Percentiles rank a stretch among this genome's conserved stretches.
phyloP scores from a whole-genome alignment of 2,329 filamentous ascomycete species.

The Teratosphaeria pseudoeucalypti region DNA sequence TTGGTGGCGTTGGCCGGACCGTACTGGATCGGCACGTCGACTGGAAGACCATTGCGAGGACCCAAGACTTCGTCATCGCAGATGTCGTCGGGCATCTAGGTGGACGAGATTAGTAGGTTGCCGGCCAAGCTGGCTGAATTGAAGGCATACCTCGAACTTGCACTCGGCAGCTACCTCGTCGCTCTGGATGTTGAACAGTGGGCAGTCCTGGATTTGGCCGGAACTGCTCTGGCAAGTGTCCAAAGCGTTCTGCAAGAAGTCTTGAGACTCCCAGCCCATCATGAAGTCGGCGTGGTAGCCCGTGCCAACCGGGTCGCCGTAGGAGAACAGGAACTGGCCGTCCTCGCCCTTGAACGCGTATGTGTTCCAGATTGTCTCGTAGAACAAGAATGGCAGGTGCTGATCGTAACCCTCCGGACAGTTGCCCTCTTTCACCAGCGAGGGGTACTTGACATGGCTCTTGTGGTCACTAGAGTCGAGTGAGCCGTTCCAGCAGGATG shows the following conservation, averaged over 20 bases:
- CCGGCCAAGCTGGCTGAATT: conserved; percentile 29
- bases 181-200: conserved; percentile 60
- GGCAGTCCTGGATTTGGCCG: conserved; percentile 63
- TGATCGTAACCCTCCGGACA: conserved; percentile 61
- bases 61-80: conserved; percentile 49
- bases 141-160: conserved; percentile 48
- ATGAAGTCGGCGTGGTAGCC: conserved; percentile 75
- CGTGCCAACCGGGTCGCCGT: conserved; percentile 64
- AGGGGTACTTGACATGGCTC: conserved; percentile 67
- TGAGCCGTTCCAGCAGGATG: conserved; percentile 77
- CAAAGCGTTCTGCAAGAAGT: conserved; percentile 61
- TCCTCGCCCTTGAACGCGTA: conserved; percentile 49
- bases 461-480: conserved; percentile 44
- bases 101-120: neutral
- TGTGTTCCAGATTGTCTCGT: conserved; percentile 76
- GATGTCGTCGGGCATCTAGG: neutral
- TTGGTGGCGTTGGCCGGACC: conserved; percentile 33
- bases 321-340: conserved; percentile 65
- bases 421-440: conserved; percentile 61
- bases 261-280: conserved; percentile 58
- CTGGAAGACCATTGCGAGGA: conserved; percentile 53
- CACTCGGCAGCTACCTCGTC: conserved; percentile 48
- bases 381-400: conserved; percentile 67
- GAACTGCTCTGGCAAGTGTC: conserved; percentile 61
- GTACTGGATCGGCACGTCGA: conserved; percentile 44